Evolutionary conservation across 164 flowering plant species (phyloP), one percentile per base, ranked within the genome.

Genomic region (Vitis amurensis): DNA sequence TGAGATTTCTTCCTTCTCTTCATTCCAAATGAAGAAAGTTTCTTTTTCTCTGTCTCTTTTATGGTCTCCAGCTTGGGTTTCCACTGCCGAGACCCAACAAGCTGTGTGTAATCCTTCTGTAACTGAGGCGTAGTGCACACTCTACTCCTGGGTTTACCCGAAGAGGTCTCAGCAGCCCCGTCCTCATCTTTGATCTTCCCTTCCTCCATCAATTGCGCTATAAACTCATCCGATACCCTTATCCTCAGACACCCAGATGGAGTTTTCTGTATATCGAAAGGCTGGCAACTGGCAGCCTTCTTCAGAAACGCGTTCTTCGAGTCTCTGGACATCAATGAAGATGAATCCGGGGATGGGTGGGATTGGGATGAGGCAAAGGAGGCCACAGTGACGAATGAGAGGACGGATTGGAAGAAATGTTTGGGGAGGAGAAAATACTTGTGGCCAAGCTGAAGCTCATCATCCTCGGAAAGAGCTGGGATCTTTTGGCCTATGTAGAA

Each of bases 401-500:
- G 80, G 1, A 81, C 91, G 0, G 88, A 78, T 31, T 88, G 86
- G 74, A 90, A 90, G 70, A 79, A 80, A 44, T 76, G 82, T 0
- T 50, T 64, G 0, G 92, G 95, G 10, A 88, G 88, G 66, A 90
- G 89, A 55, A 90, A 88, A 78, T 90, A 90, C 60, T 76, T 83
- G 48, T 86, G 85, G 51, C 95, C 92, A 2, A 79, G 83, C 65
- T 81, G 80, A 69, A 90, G 95, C 68, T 77, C 51, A 30, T 87
- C 89, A 37, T 73, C 49, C 4, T 76, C 76, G 11, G 89, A 83
- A 4, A 90, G 77, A 15, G 88, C 59, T 1, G 86, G 89, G 56
- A 87, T 84, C 70, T 82, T 88, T 73, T 84, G 87, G 9, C 95
- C 95, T 15, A 90, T 88, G 81, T 79, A 82, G 73, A 90, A 83